Conservation (phyloP, 495 filamentous ascomycete genomes). For the Neurospora africana region DNA sequence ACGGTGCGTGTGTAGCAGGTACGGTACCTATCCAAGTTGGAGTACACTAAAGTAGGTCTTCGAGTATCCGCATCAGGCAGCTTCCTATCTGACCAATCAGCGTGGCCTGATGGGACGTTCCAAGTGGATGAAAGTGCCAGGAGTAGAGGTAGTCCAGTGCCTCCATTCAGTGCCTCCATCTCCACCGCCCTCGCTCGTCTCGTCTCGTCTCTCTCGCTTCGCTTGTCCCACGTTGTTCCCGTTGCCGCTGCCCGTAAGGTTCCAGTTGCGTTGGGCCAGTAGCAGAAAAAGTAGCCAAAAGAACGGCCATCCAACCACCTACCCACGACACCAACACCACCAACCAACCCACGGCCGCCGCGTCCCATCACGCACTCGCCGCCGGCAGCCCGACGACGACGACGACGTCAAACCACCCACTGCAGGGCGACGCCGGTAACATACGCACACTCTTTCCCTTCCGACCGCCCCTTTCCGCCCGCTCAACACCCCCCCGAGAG, state of each 20-base stretch:
- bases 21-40: neutral
- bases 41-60: neutral
- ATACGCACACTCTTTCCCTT: neutral
- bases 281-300: neutral
- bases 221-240: neutral
- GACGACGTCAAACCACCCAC: neutral
- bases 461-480: neutral
- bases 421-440: neutral
- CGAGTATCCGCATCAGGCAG: neutral
- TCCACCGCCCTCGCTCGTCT: neutral
- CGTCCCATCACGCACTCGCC: neutral
- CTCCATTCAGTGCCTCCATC: neutral
- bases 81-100: neutral
- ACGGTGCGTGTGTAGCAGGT: neutral
- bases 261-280: neutral
- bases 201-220: neutral
- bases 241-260: neutral
- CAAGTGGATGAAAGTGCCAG: neutral
- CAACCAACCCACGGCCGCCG: neutral
- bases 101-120: neutral
- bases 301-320: neutral
- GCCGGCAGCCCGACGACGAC: neutral
- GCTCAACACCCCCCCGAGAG: neutral
- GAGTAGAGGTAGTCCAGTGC: neutral
- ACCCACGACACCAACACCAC: neutral